phyloP scores from a whole-genome alignment of 495 filamentous ascomycete genomes.

The Xylaria nigripes region DNA sequence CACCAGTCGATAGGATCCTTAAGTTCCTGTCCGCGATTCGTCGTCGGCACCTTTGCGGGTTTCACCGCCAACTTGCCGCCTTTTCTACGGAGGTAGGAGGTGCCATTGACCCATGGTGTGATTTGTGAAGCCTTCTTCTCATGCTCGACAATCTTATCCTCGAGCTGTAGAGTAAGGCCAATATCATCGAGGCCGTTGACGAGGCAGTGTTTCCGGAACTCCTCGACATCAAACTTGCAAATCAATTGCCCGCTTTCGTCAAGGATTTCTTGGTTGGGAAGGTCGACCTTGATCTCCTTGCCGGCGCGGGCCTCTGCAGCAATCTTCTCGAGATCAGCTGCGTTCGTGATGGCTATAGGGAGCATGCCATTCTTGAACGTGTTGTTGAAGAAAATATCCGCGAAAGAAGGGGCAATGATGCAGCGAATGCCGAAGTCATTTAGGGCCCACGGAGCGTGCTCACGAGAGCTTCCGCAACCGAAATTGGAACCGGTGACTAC shows the following conservation, averaged over 20 bases:
- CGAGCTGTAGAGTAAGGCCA: conserved; percentile 84
- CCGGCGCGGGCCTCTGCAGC: conserved; percentile 75
- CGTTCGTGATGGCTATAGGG: conserved; percentile 66
- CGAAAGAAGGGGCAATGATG: conserved; percentile 85
- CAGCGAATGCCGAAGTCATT: conserved; percentile 94
- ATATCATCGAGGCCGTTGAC: conserved; percentile 96
- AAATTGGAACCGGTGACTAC: conserved; percentile 93
- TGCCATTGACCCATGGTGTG: conserved; percentile 91
- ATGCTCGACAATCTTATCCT: conserved; percentile 77
- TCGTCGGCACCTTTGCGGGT: conserved; percentile 78
- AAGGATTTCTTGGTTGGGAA: conserved; percentile 76
- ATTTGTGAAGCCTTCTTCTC: conserved; percentile 66
- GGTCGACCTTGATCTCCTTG: conserved; percentile 83
- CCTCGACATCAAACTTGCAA: conserved; percentile 74
- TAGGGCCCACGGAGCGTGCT: conserved; percentile 96
- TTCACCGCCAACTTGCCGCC: conserved; percentile 67
- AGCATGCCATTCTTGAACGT: conserved; percentile 99
- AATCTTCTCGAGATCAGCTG: conserved; percentile 57
- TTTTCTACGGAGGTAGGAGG: conserved; percentile 67
- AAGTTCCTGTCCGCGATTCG: conserved; percentile 78
- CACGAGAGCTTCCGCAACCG: conserved; percentile 85
- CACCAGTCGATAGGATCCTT: conserved; percentile 93
- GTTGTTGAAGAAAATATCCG: conserved; percentile 99
- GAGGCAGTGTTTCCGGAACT: conserved; percentile 89
- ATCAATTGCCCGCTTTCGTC: conserved; percentile 63